Conservation (phyloP, 1,284 basidiomycete genomes). For the Rhodotorula mucilaginosa region DNA sequence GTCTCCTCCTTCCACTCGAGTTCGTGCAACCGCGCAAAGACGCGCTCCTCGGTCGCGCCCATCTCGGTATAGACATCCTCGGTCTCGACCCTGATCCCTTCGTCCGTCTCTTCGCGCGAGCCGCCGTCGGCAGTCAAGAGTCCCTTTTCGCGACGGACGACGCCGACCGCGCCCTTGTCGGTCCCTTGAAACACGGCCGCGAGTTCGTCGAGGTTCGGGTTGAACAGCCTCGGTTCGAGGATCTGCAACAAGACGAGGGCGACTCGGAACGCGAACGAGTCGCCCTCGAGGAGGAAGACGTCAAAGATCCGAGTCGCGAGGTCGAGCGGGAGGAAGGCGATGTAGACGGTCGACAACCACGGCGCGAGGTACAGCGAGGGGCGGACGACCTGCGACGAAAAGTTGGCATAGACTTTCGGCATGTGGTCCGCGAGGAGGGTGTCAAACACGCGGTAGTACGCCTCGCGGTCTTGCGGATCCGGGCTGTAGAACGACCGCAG, state of each 20-base stretch:
- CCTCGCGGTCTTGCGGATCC: constrained; percentile 66
- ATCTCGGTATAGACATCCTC: constrained; percentile 81
- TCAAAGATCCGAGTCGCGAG: constrained; percentile 44
- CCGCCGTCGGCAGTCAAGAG: constrained; percentile 67
- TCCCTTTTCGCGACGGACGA: constrained; percentile 42
- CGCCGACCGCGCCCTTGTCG: constrained; percentile 42
- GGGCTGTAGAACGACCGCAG: constrained; percentile 80
- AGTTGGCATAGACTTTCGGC: constrained; percentile 68
- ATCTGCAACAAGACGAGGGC: constrained; percentile 78
- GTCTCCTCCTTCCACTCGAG: constrained; percentile 90
- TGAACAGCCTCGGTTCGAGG: constrained; percentile 80
- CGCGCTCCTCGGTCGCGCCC: constrained; percentile 73
- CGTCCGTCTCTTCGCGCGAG: constrained; percentile 67
- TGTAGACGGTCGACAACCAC: constrained; percentile 78
- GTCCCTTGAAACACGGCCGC: constrained; percentile 57
- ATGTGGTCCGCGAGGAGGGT: constrained; percentile 86
- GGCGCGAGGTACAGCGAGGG: constrained; percentile 68
- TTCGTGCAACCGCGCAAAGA: constrained; percentile 71
- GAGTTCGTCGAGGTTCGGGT: constrained; percentile 73
- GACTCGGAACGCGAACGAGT: constrained; percentile 77
- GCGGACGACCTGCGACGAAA: constrained; percentile 57
- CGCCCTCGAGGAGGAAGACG: constrained; percentile 80
- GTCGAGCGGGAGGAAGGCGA: constrained; percentile 50
- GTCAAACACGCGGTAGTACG: constrained; percentile 73
- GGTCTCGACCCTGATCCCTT: constrained; percentile 56